Evolutionary conservation across 495 filamentous ascomycete genomes (phyloP).

Genomic region (Aspergillus haitiensis): DNA sequence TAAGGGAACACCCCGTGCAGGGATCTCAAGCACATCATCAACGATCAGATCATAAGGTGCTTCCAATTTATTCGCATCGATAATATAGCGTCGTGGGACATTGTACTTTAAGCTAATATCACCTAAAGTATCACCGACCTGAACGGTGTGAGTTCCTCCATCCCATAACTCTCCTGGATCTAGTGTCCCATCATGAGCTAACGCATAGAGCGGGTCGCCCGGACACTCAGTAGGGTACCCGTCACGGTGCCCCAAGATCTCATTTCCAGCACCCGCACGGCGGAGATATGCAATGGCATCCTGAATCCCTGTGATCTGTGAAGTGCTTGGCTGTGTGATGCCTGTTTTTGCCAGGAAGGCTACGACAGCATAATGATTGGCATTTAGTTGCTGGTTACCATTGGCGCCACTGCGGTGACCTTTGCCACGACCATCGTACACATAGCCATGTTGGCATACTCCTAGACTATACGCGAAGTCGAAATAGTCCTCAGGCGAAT

Average conservation of each 20-base stretch:
- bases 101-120: slow-evolving; percentile 12
- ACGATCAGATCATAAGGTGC: slow-evolving; percentile 4
- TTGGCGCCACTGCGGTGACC: slow-evolving; percentile 12
- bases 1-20: slow-evolving; percentile 4
- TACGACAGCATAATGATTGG: slow-evolving; percentile 15
- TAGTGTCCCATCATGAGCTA: slow-evolving; percentile 3
- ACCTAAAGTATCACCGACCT: background rate
- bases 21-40: slow-evolving; percentile 3
- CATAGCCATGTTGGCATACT: slow-evolving; percentile 9
- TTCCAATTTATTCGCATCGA: slow-evolving; percentile 7
- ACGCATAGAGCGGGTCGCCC: slow-evolving; percentile 3
- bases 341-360: slow-evolving; percentile 7
- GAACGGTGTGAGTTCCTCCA: slow-evolving; percentile 7
- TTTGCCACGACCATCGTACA: slow-evolving; percentile 10
- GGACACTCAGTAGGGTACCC: slow-evolving; percentile 12
- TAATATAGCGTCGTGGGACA: slow-evolving; percentile 9
- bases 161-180: slow-evolving; percentile 12
- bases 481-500: slow-evolving; percentile 6
- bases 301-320: slow-evolving; percentile 2
- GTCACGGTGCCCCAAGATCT: slow-evolving; percentile 10
- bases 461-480: slow-evolving; percentile 10
- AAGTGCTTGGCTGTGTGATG: background rate
- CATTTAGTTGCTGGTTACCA: slow-evolving; percentile 8
- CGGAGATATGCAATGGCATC: slow-evolving; percentile 12
- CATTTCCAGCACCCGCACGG: slow-evolving; percentile 7